These are phyloP conservation scores for Tulasnella sp. DNA, from an alignment of 768 basidiomycete genomes.

Conservation along the genomic window DNA sequence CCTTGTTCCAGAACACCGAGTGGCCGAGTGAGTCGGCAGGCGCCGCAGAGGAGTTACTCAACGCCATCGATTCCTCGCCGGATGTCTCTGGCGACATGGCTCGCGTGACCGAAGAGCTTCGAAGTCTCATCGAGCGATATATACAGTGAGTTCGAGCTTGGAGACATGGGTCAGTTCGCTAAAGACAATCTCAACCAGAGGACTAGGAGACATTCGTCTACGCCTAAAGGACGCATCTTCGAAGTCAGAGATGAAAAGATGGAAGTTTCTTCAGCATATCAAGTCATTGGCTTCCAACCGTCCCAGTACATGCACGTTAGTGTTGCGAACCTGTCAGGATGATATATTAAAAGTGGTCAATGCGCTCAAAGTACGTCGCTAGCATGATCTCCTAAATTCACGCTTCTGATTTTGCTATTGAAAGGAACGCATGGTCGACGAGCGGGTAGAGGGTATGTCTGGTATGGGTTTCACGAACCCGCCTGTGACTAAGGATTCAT, in stretches of 20 bases:
- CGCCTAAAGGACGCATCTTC: neutral
- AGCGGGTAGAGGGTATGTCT: no score
- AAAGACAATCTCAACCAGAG: neutral
- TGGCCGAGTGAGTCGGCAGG: no score
- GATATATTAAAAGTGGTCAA: neutral
- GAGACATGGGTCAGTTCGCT: neutral
- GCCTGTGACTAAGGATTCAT: no score
- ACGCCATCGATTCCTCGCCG: neutral
- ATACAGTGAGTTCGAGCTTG: neutral
- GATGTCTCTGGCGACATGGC: neutral
- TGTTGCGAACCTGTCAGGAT: neutral
- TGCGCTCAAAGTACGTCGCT: neutral
- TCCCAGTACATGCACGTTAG: neutral
- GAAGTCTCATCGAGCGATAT: neutral
- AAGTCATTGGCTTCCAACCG: neutral
- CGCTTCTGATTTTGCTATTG: no score
- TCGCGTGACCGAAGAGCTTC: neutral
- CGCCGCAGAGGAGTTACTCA: neutral
- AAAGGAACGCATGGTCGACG: no score
- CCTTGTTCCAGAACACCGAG: no score
- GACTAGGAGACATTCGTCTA: neutral
- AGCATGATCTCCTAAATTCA: neutral
- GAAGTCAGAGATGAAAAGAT: neutral
- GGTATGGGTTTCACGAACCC: no score
- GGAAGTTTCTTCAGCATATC: neutral